phyloP scores from a whole-genome alignment of 192 early-diverging fungal genomes.

The Coemansia brasiliensis region DNA sequence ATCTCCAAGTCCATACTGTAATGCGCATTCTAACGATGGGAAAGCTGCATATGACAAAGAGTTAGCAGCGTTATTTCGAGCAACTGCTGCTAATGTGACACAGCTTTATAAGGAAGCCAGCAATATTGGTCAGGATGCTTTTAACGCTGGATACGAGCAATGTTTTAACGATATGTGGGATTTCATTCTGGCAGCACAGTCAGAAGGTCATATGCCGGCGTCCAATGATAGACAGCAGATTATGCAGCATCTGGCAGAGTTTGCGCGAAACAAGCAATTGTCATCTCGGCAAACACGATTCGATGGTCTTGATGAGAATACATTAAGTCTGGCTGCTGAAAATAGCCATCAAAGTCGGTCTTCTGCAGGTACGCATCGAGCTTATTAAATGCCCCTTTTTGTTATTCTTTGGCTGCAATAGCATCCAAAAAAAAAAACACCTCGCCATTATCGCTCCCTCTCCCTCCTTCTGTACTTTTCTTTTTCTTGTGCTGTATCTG shows the following conservation, averaged over 20 bases:
- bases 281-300: conserved; percentile 15
- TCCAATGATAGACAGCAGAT: conserved; percentile 15
- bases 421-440: no score
- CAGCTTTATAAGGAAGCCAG: conserved; percentile 53
- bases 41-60: conserved; percentile 38
- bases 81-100: conserved; percentile 52
- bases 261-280: conserved; percentile 41
- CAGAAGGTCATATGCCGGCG: conserved; percentile 1
- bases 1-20: conserved; percentile 31
- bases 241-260: conserved; percentile 37
- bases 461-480: not conserved
- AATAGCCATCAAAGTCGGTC: not conserved
- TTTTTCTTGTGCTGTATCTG: not conserved
- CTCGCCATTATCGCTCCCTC: no score
- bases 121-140: conserved; percentile 41
- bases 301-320: not conserved
- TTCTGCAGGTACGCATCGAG: conserved; percentile 6
- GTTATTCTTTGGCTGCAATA: not conserved
- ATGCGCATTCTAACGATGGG: conserved; percentile 16
- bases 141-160: conserved; percentile 51
- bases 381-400: not conserved
- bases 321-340: not conserved
- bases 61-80: conserved; percentile 41
- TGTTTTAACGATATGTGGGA: conserved; percentile 52
- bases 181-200: conserved; percentile 21